Conservation (phyloP, 2,329 filamentous ascomycete genomes). For the Stagonosporopsis rhizophila region DNA sequence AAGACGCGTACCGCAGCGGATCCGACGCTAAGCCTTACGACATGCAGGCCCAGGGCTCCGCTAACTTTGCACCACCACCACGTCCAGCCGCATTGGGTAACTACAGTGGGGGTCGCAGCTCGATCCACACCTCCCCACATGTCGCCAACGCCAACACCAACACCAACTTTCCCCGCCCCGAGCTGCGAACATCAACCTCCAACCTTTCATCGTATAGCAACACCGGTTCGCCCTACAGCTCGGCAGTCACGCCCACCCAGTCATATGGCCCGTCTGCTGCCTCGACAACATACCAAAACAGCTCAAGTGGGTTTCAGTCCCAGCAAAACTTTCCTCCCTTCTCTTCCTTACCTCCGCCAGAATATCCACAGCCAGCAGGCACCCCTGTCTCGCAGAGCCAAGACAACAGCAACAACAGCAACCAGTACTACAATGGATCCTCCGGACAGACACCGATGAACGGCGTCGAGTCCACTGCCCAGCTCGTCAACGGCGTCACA, state of each 20-base stretch:
- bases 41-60: slow-evolving; percentile 42
- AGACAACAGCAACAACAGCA: too few relatives aligned
- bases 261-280: slow-evolving; percentile 55
- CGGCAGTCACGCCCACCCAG: slow-evolving; percentile 51
- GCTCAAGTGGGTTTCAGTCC: slow-evolving; percentile 59
- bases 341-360: slow-evolving; percentile 65
- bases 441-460: slow-evolving; percentile 48
- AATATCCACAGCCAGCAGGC: slow-evolving; percentile 50
- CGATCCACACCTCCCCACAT: slow-evolving; percentile 49
- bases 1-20: slow-evolving; percentile 45
- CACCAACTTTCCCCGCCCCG: slow-evolving; percentile 42
- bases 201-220: slow-evolving; percentile 44
- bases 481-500: slow-evolving; percentile 47
- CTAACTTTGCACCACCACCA: slow-evolving; percentile 43
- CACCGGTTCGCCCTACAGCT: slow-evolving; percentile 44
- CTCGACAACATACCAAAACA: slow-evolving; percentile 50
- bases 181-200: slow-evolving; percentile 47
- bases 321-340: slow-evolving; percentile 70
- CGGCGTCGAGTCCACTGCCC: slow-evolving; percentile 47
- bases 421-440: slow-evolving; percentile 47
- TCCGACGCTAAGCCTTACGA: slow-evolving; percentile 47
- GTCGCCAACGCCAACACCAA: slow-evolving; percentile 43
- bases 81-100: slow-evolving; percentile 44
- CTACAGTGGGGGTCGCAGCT: slow-evolving; percentile 39
- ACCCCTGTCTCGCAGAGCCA: slow-evolving; percentile 49